phyloP scores from a whole-genome alignment of 176 grass and related monocot species.

The Metroxylon sagu region DNA sequence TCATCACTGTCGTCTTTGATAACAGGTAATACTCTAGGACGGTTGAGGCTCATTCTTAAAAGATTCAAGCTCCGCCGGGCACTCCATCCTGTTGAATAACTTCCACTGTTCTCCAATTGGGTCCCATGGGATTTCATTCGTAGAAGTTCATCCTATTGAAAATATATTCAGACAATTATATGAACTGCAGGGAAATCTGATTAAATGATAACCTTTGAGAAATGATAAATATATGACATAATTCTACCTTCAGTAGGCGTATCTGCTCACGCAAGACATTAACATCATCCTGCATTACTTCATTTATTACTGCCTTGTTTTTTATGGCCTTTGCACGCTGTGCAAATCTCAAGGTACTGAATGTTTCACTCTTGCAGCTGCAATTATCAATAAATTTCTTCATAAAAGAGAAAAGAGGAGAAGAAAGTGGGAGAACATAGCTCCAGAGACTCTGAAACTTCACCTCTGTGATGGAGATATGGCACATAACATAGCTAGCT shows the following conservation, averaged over 20 bases:
- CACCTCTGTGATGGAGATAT: conserved; percentile 85
- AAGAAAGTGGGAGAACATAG: background rate
- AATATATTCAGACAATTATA: conserved; percentile 3
- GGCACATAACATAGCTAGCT: conserved; percentile 90
- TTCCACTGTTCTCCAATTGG: conserved; percentile 33
- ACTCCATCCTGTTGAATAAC: conserved; percentile 54
- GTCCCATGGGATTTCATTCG: conserved; percentile 73
- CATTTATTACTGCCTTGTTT: conserved; percentile 88
- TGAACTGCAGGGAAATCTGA: too few species aligned
- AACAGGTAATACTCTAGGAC: conserved; percentile 47
- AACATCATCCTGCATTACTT: conserved; percentile 82
- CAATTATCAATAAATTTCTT: conserved; percentile 1
- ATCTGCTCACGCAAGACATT: conserved; percentile 76
- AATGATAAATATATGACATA: background rate
- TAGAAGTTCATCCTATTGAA: conserved; percentile 74
- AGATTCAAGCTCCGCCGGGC: conserved; percentile 76
- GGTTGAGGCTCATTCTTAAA: conserved; percentile 78
- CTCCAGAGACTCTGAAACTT: background rate
- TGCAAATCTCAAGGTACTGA: conserved; percentile 93
- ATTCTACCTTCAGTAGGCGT: conserved; percentile 63
- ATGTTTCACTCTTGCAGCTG: conserved; percentile 83
- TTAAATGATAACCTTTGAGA: too few species aligned
- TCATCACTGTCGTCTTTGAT: conserved; percentile 90
- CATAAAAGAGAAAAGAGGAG: background rate
- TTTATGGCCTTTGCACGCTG: conserved; percentile 93